These are phyloP conservation scores for Mycena kentingensis DNA, from an alignment of 768 basidiomycete genomes.

Conservation along the genomic window DNA sequence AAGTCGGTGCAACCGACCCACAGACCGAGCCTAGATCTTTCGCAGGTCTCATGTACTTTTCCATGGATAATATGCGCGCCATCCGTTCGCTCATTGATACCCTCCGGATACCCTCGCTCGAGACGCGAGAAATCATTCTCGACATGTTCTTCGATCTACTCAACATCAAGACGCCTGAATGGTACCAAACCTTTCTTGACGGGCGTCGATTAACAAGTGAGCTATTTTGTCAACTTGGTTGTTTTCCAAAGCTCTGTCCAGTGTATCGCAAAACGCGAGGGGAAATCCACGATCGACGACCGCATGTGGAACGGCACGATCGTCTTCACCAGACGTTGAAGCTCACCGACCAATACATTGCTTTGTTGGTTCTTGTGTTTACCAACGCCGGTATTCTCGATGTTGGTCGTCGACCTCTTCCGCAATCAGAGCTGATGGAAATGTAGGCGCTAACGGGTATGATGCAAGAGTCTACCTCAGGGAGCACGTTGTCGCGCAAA, in stretches of 20 bases:
- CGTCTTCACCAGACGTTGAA: conserved; percentile 62
- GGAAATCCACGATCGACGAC: conserved; percentile 38
- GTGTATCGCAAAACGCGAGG: conserved; percentile 64
- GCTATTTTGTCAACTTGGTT: conserved; percentile 25
- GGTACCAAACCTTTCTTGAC: conserved; percentile 91
- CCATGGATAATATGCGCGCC: conserved; percentile 84
- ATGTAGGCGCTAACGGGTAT: conserved; percentile 79
- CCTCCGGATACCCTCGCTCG: conserved; percentile 83
- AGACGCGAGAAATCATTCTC: conserved; percentile 85
- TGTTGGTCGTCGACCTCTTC: conserved; percentile 47
- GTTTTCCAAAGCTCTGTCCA: conserved; percentile 28
- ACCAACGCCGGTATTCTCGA: conserved; percentile 87
- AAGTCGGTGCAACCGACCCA: conserved; percentile 28
- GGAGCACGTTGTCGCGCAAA: conserved; percentile 79
- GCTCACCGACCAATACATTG: conserved; percentile 91
- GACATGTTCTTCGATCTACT: conserved; percentile 94
- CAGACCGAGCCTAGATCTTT: neutral
- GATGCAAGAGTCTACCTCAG: conserved; percentile 77
- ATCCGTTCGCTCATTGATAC: conserved; percentile 84
- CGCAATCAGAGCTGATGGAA: neutral
- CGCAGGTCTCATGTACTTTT: conserved; percentile 87
- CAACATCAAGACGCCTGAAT: conserved; percentile 88
- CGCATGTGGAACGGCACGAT: conserved; percentile 43
- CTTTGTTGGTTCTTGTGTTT: conserved; percentile 80
- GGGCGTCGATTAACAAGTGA: conserved; percentile 85